Conservation (phyloP, 2,329 filamentous ascomycete species). For the Penicillium verrucosum region DNA sequence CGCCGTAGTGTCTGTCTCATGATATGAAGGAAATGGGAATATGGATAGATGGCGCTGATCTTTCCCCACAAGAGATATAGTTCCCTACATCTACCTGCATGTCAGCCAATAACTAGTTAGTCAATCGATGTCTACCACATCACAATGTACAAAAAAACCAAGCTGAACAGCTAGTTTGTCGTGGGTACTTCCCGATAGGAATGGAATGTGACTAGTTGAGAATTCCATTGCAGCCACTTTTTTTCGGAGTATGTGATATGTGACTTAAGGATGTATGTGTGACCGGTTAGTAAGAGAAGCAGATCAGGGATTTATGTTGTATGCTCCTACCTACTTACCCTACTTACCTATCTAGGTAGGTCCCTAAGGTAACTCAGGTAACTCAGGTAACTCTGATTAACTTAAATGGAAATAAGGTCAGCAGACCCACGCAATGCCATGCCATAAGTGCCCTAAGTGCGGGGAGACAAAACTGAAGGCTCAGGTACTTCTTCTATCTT, state of each 20-base stretch:
- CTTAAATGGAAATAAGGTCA: constrained; percentile 5
- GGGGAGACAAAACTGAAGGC: neutral
- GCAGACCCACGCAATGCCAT: neutral
- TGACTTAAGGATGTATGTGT: constrained; percentile 17
- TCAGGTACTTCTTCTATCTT: neutral
- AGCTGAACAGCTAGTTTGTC: constrained; percentile 6
- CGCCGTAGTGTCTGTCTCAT: constrained; percentile 17
- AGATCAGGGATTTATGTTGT: neutral
- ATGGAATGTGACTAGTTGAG: constrained; percentile 24
- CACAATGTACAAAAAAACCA: constrained; percentile 1
- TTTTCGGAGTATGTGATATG: constrained; percentile 18
- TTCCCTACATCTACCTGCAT: constrained; percentile 12
- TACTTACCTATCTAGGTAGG: no score
- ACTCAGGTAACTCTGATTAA: neutral
- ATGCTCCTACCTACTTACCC: neutral
- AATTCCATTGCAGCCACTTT: constrained; percentile 17
- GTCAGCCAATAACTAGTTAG: constrained; percentile 1
- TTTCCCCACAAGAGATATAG: constrained; percentile 9
- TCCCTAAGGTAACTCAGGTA: neutral
- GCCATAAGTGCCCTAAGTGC: neutral
- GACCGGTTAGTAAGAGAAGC: neutral
- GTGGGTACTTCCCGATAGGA: constrained; percentile 10
- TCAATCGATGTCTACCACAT: constrained; percentile 6
- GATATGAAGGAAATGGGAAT: constrained; percentile 16
- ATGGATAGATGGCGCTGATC: constrained; percentile 20